A percentile compares a stretch with the other conserved stretches of the same genome.
Evolutionary conservation across 768 basidiomycete species (phyloP).

Genomic region (Mycena latifolia): DNA sequence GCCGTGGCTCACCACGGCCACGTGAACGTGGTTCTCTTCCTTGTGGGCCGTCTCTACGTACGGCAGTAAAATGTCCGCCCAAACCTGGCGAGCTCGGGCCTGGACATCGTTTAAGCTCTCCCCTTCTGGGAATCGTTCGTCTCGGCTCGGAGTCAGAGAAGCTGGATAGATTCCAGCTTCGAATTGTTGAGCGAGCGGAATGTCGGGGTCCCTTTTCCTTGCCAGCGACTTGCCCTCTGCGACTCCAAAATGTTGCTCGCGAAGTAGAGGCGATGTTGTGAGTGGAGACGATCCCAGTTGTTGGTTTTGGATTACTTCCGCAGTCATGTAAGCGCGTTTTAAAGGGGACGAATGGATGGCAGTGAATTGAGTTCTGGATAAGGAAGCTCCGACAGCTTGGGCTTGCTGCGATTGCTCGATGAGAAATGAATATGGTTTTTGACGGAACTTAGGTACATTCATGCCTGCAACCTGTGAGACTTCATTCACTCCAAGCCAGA

Average conservation of each 20-base stretch:
- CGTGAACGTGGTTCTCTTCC: slow-evolving; percentile 52
- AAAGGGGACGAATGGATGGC: slow-evolving; percentile 77
- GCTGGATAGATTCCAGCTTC: slow-evolving; percentile 66
- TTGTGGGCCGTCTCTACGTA: slow-evolving; percentile 59
- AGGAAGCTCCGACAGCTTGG: slow-evolving; percentile 67
- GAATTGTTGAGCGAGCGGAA: slow-evolving; percentile 62
- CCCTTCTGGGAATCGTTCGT: slow-evolving; percentile 74
- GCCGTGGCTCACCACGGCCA: slow-evolving; percentile 84
- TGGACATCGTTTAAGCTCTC: slow-evolving; percentile 78
- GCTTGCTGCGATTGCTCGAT: slow-evolving; percentile 64
- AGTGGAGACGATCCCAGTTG: slow-evolving; percentile 63
- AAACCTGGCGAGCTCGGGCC: slow-evolving; percentile 61
- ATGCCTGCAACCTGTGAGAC: slow-evolving; percentile 54
- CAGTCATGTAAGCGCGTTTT: slow-evolving; percentile 73
- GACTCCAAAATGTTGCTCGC: slow-evolving; percentile 78
- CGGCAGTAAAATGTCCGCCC: slow-evolving; percentile 67
- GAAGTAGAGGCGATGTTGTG: slow-evolving; percentile 61
- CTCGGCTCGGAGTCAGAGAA: slow-evolving; percentile 54
- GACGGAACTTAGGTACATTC: slow-evolving; percentile 51
- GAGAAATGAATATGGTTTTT: slow-evolving; percentile 2
- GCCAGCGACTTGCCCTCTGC: slow-evolving; percentile 75
- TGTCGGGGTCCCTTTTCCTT: slow-evolving; percentile 42
- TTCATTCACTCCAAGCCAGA: not conserved
- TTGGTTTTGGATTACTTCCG: slow-evolving; percentile 63
- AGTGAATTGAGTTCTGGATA: slow-evolving; percentile 60